Evolutionary conservation across 495 filamentous ascomycete species (phyloP).

Genomic region (Neurospora tetrasperma): DNA sequence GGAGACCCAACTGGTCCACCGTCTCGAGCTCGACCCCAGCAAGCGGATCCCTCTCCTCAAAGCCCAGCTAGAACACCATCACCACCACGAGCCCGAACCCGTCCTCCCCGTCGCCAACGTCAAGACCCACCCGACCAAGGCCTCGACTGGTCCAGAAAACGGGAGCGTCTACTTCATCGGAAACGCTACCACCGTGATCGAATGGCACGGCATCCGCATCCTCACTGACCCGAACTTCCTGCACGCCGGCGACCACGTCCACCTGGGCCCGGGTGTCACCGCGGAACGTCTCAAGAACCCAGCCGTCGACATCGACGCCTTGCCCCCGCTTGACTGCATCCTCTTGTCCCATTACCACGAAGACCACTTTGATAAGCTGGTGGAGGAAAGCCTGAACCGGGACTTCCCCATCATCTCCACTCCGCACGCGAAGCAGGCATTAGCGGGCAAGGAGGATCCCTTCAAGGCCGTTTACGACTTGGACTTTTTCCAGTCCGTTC

Average conservation of each 20-base stretch:
- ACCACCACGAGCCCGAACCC: slow-evolving; percentile 6
- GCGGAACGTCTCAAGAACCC: slow-evolving; percentile 45
- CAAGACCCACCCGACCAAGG: slow-evolving; percentile 9
- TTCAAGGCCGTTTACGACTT: slow-evolving; percentile 47
- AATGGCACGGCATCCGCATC: slow-evolving; percentile 52
- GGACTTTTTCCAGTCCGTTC: slow-evolving; percentile 43
- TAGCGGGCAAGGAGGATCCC: slow-evolving; percentile 36
- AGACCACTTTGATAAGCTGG: slow-evolving; percentile 54
- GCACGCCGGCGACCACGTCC: slow-evolving; percentile 57
- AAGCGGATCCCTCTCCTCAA: slow-evolving; percentile 16
- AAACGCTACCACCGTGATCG: slow-evolving; percentile 55
- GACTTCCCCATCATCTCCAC: slow-evolving; percentile 56
- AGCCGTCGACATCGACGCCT: slow-evolving; percentile 48
- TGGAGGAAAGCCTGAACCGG: slow-evolving; percentile 48
- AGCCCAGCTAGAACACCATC: background rate
- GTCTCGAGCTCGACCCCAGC: slow-evolving; percentile 15
- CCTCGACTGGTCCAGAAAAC: background rate
- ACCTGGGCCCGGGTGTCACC: slow-evolving; percentile 54
- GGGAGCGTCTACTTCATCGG: slow-evolving; percentile 47
- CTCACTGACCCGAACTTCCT: slow-evolving; percentile 68
- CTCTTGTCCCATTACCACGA: slow-evolving; percentile 59
- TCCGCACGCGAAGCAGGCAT: slow-evolving; percentile 47
- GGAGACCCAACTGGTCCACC: background rate
- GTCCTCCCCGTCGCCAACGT: slow-evolving; percentile 8
- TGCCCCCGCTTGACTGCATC: slow-evolving; percentile 51